Evolutionary conservation across 1,284 basidiomycete species (phyloP).

Genomic region (Sanghuangporus sanghuang): DNA sequence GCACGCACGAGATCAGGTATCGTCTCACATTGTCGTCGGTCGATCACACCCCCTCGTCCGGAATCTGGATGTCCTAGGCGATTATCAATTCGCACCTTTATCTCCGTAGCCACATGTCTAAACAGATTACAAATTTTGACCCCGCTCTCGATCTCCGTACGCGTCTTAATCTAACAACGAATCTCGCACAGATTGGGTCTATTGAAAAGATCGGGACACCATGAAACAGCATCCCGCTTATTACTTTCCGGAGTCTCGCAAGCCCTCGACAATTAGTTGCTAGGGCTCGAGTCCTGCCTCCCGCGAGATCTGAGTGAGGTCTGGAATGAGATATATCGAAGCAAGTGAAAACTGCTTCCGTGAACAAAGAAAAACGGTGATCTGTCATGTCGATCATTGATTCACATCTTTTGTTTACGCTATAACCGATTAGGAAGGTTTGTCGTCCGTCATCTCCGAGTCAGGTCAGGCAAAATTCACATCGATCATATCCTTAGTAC

Average conservation of each 20-base stretch:
- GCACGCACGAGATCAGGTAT: too few relatives aligned
- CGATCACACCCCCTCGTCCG: too few relatives aligned
- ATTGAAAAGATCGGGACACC: background rate
- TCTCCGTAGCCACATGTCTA: too few relatives aligned
- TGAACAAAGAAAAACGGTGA: background rate
- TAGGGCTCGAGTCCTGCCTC: background rate
- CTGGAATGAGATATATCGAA: background rate
- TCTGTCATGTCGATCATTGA: background rate
- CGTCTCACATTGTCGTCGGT: too few relatives aligned
- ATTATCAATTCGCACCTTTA: too few relatives aligned
- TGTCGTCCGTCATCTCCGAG: too few relatives aligned
- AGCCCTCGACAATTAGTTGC: background rate
- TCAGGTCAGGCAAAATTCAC: too few relatives aligned
- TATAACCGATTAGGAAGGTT: too few relatives aligned
- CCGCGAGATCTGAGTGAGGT: background rate
- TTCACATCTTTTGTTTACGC: background rate
- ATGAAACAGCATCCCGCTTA: background rate
- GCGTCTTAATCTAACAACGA: background rate
- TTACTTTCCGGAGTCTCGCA: background rate
- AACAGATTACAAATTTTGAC: too few relatives aligned
- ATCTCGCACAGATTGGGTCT: background rate
- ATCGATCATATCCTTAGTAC: too few relatives aligned
- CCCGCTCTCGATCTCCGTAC: background rate
- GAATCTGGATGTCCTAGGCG: too few relatives aligned
- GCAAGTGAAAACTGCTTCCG: background rate